Conservation (phyloP, 768 basidiomycete species). For the Leccinum uliginosum region DNA sequence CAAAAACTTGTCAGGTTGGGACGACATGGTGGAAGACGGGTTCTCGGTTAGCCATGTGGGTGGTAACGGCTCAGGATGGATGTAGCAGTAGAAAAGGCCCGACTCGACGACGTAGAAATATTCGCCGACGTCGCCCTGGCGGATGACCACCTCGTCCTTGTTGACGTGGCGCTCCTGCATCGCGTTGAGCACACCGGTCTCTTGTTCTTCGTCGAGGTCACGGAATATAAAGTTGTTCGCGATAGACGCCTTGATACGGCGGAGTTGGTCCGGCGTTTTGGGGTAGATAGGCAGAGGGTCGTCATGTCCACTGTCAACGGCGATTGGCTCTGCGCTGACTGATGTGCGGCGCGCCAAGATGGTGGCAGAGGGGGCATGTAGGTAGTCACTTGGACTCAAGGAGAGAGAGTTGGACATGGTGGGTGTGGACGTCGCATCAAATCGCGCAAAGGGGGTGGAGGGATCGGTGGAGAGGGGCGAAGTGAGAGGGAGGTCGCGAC, state of each 20-base stretch:
- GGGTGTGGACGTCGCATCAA: conserved; percentile 42
- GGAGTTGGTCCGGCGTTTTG: conserved; percentile 81
- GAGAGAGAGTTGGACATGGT: conserved; percentile 39
- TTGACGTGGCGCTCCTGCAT: conserved; percentile 83
- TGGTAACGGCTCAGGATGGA: conserved; percentile 62
- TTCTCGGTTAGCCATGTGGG: conserved; percentile 51
- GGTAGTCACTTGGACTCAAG: conserved; percentile 53
- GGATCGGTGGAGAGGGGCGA: conserved; percentile 51
- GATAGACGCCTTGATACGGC: conserved; percentile 84
- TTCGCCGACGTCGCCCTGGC: conserved; percentile 95
- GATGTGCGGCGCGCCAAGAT: conserved; percentile 89
- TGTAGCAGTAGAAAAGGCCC: conserved; percentile 81
- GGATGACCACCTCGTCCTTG: conserved; percentile 84
- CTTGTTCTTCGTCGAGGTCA: conserved; percentile 95
- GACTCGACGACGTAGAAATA: conserved; percentile 97
- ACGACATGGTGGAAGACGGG: conserved; percentile 33
- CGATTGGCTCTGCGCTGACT: conserved; percentile 94
- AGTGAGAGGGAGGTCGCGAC: conserved; percentile 56
- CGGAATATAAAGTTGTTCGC: conserved; percentile 90
- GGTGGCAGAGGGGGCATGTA: conserved; percentile 70
- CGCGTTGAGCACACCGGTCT: conserved; percentile 86
- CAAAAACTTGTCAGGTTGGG: conserved; percentile 51
- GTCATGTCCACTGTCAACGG: conserved; percentile 63
- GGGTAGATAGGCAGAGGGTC: conserved; percentile 70
- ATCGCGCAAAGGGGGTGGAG: conserved; percentile 46